These are phyloP conservation scores for Botrytis fragariae DNA, from an alignment of 2,329 filamentous ascomycete species.

Conservation along the genomic window DNA sequence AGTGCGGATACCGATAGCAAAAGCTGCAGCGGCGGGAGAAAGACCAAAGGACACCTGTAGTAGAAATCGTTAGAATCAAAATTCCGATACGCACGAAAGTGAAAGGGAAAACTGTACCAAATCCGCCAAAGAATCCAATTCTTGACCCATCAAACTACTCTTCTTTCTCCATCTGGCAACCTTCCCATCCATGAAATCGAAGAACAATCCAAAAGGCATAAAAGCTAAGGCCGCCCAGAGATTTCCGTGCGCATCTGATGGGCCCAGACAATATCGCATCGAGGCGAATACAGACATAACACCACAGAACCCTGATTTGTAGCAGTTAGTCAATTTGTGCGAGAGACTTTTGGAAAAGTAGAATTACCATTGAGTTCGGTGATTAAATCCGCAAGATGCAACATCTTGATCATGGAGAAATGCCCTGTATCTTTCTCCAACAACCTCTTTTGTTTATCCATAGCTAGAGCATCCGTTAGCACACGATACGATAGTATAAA, in stretches of 20 bases:
- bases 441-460: conserved; percentile 75
- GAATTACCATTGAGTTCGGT: conserved; percentile 73
- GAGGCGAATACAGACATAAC: conserved; percentile 96
- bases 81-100: neutral
- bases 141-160: conserved; percentile 96
- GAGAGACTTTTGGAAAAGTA: conserved; percentile 21
- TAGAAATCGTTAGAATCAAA: neutral
- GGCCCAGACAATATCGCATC: conserved; percentile 83
- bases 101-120: conserved; percentile 55
- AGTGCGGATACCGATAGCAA: conserved; percentile 85
- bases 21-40: conserved; percentile 81
- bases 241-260: conserved; percentile 62
- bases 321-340: neutral
- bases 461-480: conserved; percentile 44
- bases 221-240: conserved; percentile 82
- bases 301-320: conserved; percentile 68
- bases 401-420: conserved; percentile 65
- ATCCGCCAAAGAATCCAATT: conserved; percentile 93
- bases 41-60: conserved; percentile 92
- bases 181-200: conserved; percentile 97
- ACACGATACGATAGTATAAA: conserved; percentile 20
- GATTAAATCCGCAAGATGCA: conserved; percentile 81
- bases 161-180: conserved; percentile 96
- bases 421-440: conserved; percentile 69
- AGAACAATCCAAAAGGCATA: conserved; percentile 91